Evolutionary conservation across 2,329 filamentous ascomycete species (phyloP).

Genomic region (Raffaelea deltoideospora): DNA sequence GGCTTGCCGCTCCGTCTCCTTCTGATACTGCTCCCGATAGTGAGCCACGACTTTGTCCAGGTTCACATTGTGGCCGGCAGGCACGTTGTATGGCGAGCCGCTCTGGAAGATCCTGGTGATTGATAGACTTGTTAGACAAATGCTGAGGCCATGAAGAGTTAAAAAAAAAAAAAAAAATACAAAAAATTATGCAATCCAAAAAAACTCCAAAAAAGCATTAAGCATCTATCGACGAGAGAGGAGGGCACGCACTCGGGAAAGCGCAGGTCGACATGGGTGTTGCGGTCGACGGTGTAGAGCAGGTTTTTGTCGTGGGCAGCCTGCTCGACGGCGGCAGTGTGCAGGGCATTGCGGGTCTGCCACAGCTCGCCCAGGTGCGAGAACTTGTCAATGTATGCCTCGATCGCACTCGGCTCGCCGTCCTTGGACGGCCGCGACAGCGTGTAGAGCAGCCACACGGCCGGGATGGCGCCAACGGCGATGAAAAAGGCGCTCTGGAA

Average conservation of each 20-base stretch:
- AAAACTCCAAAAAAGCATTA: not conserved
- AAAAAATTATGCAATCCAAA: too few species aligned
- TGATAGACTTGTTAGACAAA: not conserved
- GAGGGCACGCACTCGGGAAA: slow-evolving; percentile 39
- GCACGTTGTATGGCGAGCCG: slow-evolving; percentile 36
- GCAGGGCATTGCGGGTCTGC: slow-evolving; percentile 36
- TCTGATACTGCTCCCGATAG: slow-evolving; percentile 37
- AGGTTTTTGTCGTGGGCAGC: slow-evolving; percentile 42
- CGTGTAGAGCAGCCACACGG: slow-evolving; percentile 29
- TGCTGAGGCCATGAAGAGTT: not conserved
- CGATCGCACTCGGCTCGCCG: slow-evolving; percentile 32
- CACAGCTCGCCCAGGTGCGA: slow-evolving; percentile 31
- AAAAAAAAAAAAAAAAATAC: not conserved
- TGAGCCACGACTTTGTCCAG: slow-evolving; percentile 42
- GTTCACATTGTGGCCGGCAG: slow-evolving; percentile 37
- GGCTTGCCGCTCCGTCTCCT: slow-evolving; percentile 39
- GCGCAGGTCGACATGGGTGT: slow-evolving; percentile 33
- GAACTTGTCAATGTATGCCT: slow-evolving; percentile 30
- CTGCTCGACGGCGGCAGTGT: slow-evolving; percentile 36
- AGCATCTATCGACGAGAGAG: not conserved
- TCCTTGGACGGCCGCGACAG: slow-evolving; percentile 31
- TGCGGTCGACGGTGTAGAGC: slow-evolving; percentile 29
- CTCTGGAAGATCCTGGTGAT: slow-evolving; percentile 29
- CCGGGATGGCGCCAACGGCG: slow-evolving; percentile 28
- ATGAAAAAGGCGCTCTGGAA: slow-evolving; percentile 33